Percentiles rank a stretch among this genome's conserved stretches.
Conservation (phyloP, 2,329 filamentous ascomycete species). For the Venturia effusa region DNA sequence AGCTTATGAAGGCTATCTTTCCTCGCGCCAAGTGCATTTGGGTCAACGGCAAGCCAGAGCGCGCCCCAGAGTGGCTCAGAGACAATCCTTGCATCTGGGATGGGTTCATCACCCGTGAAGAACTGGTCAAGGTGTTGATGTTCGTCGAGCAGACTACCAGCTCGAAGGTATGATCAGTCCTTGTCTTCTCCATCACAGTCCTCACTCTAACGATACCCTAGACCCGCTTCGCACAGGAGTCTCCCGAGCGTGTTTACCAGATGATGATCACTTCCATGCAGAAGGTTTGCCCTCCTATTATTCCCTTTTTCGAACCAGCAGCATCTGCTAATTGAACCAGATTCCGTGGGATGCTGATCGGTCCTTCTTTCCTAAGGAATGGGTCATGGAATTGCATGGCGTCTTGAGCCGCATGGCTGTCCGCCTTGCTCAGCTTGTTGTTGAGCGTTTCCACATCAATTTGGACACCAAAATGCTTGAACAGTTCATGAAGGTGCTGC, state of each 20-base stretch:
- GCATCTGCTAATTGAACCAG: not conserved
- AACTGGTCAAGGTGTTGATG: conserved; percentile 26
- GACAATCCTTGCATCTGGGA: conserved; percentile 35
- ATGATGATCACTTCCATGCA: not conserved
- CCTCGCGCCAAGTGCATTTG: conserved; percentile 37
- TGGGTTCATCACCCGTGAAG: conserved; percentile 41
- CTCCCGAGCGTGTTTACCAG: conserved; percentile 3
- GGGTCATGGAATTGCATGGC: not conserved
- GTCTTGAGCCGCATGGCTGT: conserved; percentile 4
- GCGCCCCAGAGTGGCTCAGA: conserved; percentile 23
- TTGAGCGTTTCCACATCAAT: not conserved
- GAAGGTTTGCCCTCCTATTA: not conserved
- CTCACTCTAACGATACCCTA: not conserved
- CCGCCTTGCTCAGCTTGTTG: not conserved
- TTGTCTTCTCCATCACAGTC: too few species aligned
- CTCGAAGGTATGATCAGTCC: not conserved
- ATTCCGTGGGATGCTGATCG: conserved; percentile 7
- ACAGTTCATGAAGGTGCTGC: conserved; percentile 2
- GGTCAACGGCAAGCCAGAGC: conserved; percentile 32
- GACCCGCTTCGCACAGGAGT: not conserved
- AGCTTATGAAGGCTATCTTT: conserved; percentile 40
- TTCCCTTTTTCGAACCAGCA: not conserved
- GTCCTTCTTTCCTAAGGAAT: conserved; percentile 2
- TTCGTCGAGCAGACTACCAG: conserved; percentile 2
- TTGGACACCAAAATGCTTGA: not conserved